Evolutionary conservation across 202 grass and related monocot genomes (phyloP).

Genomic region (Brachypodium distachyon): DNA sequence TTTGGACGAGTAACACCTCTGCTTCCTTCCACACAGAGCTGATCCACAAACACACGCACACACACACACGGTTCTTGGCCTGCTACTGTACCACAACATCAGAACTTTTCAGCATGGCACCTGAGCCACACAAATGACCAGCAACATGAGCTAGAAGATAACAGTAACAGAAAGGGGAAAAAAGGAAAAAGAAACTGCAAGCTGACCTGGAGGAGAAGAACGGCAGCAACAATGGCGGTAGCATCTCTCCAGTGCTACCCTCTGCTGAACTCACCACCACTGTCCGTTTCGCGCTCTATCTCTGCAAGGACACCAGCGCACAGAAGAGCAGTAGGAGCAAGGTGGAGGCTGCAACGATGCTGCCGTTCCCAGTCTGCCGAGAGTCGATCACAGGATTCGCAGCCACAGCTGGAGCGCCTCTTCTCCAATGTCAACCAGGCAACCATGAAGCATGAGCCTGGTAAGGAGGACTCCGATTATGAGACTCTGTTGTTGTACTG

Average conservation of each 20-base stretch:
- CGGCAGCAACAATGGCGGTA: constrained; percentile 20
- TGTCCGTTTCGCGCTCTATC: not conserved
- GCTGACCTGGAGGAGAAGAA: not conserved
- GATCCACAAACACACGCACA: constrained; percentile 6
- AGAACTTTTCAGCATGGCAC: not conserved
- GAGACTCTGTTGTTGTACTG: not conserved
- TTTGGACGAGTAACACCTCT: not conserved
- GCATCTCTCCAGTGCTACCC: constrained; percentile 13
- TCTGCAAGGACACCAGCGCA: not conserved
- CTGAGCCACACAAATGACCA: constrained; percentile 11
- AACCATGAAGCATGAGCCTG: constrained; percentile 81
- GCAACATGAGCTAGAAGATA: constrained; percentile 4
- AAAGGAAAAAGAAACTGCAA: not conserved
- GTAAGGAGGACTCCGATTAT: constrained; percentile 11
- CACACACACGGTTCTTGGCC: not conserved
- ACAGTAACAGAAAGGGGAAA: not conserved
- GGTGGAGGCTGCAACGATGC: constrained; percentile 29
- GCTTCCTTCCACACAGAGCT: constrained; percentile 16
- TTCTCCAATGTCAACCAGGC: constrained; percentile 90
- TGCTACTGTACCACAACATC: not conserved
- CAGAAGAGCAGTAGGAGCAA: not conserved
- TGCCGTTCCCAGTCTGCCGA: constrained; percentile 33
- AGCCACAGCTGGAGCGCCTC: constrained; percentile 50
- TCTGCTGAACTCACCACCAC: not conserved
- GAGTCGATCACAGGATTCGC: constrained; percentile 19